Evolutionary conservation across 2,329 filamentous ascomycete genomes (phyloP), one percentile per base, ranked within the genome.

Genomic region (Paraphoma sp.): DNA sequence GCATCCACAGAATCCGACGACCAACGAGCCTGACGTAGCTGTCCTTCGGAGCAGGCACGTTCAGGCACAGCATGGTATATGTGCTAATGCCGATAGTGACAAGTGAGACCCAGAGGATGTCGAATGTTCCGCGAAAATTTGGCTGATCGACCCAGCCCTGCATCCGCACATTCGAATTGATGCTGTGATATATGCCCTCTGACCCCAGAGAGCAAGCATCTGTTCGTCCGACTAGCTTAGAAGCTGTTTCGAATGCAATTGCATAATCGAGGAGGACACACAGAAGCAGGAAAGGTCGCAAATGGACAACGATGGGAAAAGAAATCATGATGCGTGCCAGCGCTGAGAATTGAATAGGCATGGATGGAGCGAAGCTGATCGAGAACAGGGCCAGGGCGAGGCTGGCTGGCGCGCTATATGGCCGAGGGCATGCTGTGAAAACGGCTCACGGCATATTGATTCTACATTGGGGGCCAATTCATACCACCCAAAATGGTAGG

Each of bases 41-140:
- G 18, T 61, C 52, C 6, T 50, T 43, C 1, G 52, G 59, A 12
- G 50, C 33, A 17, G 58, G 56, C 14, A 65, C 33, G 38, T 57
- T 58, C 12, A 60, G 44, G 41, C 60, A 64, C 7, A 63, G 41
- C 50, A 58, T 59, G 0, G 57, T 62, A 23, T 54, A 62, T 43
- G 55, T 63, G 45, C 62, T 60, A 31, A 66, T 56, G 10, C 55
- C 51, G 7, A 64, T 54, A 2, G 57, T 66, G 10, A 59, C 49
- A 4, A 64, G 51, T 14, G 53, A 62, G 4, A 42, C 52, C 61
- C 57, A 66, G 8, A 67, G 48, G 23, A 67, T 64, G 16, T 67
- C 62, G 42, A 63, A 48, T 6, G 57, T 67, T 10, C 59, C 57
- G 14, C 62, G 46, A 41, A 36, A 50, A 30, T 61, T 62, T 5